Conservation (phyloP, 805 yeast species). For the Kregervanrija delftensis region DNA sequence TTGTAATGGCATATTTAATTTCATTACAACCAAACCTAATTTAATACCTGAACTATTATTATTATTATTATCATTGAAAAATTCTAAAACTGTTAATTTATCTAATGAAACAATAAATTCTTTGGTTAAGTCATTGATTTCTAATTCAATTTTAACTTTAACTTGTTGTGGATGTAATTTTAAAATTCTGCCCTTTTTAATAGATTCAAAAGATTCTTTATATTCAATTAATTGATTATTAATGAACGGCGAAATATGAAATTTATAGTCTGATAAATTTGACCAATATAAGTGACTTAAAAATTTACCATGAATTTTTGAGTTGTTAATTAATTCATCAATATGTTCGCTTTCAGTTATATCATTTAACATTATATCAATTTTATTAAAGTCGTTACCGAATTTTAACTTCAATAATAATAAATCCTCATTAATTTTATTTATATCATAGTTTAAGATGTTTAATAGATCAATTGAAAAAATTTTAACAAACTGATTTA, state of each 20-base stretch:
- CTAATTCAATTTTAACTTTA: constrained; percentile 51
- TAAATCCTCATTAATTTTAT: constrained; percentile 36
- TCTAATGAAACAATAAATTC: constrained; percentile 55
- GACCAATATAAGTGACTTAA: constrained; percentile 86
- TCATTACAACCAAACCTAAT: constrained; percentile 27
- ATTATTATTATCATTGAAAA: constrained; percentile 20
- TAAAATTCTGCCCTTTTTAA: constrained; percentile 54
- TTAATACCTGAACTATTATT: constrained; percentile 11
- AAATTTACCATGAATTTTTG: constrained; percentile 46
- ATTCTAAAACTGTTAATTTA: constrained; percentile 51
- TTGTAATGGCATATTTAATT: constrained; percentile 37
- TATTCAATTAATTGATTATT: constrained; percentile 36
- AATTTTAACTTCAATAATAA: constrained; percentile 53
- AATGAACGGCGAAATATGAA: constrained; percentile 43
- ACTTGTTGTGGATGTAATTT: constrained; percentile 56
- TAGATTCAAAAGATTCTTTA: constrained; percentile 29
- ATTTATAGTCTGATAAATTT: constrained; percentile 34
- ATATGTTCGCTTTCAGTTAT: constrained; percentile 47
- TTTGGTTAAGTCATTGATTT: constrained; percentile 34
- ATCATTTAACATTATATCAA: constrained; percentile 83
- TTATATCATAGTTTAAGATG: constrained; percentile 32
- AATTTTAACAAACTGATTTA: constrained; percentile 54
- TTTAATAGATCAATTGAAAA: constrained; percentile 53
- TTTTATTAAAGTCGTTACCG: constrained; percentile 55
- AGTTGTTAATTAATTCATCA: constrained; percentile 22